Evolutionary conservation across 768 basidiomycete species (phyloP).

Genomic region (Suillus alpinus): DNA sequence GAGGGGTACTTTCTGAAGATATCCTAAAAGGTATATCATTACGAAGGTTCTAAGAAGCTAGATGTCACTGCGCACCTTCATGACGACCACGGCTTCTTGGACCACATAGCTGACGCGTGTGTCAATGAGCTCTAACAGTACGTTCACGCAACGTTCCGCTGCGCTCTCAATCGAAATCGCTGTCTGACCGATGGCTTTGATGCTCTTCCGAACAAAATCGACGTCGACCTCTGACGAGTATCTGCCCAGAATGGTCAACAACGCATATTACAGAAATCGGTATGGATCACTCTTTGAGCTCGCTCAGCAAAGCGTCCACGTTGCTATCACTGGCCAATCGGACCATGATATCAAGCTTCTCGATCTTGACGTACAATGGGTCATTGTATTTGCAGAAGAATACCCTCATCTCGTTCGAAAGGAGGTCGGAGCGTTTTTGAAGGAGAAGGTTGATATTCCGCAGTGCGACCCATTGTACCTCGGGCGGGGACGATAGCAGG

Average conservation of each 20-base stretch:
- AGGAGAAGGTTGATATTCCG: constrained; percentile 95
- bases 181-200: constrained; percentile 94
- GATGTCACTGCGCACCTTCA: constrained; percentile 67
- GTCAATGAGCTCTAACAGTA: constrained; percentile 87
- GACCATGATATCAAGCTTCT: constrained; percentile 99
- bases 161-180: constrained; percentile 93
- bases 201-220: constrained; percentile 93
- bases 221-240: constrained; percentile 98
- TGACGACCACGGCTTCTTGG: constrained; percentile 96
- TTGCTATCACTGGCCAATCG: constrained; percentile 87
- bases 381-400: constrained; percentile 99
- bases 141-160: constrained; percentile 93
- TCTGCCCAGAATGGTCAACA: constrained; percentile 37
- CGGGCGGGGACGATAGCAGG: constrained; percentile 91
- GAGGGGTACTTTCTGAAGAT: constrained; percentile 98
- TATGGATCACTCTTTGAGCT: constrained; percentile 82
- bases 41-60: neutral
- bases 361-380: constrained; percentile 97
- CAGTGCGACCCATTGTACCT: constrained; percentile 97
- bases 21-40: constrained; percentile 51
- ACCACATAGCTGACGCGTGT: constrained; percentile 97
- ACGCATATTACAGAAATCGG: neutral
- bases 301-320: constrained; percentile 91
- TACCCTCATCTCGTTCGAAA: constrained; percentile 96
- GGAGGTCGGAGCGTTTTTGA: constrained; percentile 87